Evolutionary conservation across 192 early-diverging fungal species (phyloP), one percentile per base, ranked within the genome.

Genomic region (Thamnidium elegans): DNA sequence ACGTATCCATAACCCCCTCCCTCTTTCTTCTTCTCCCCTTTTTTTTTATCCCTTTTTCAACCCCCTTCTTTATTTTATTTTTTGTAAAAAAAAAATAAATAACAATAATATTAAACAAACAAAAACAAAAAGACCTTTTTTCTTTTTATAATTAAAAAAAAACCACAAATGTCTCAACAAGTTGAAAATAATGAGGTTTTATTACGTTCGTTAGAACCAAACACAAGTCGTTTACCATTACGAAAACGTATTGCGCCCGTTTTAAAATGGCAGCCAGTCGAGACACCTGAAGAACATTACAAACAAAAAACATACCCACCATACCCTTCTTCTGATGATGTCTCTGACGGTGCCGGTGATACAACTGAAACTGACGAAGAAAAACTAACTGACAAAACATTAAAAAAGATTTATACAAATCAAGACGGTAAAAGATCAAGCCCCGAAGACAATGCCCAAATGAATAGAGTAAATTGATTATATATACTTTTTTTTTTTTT

Each of bases 221-320:
- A 58, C 30, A 58, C 39, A 11, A 67, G 21, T 3, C 55, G 55
- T 11, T 42, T 67, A 11, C 65, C 65, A 23, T 56, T 67, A 39
- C 65, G 65, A 51, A 67, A 67, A 36, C 65, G 65, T 20, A 45
- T 67, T 17, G 20, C 47, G 15, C 55, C 55, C 17, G 55, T 55
- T 36, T 50, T 67, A 19, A 58, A 67, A 67, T 67, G 65, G 65
- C 55, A 58, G 9, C 55, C 55, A 21, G 55, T 59, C n/a, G 65
- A 58, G 44, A 67, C 47, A 51, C 47, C 65, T 13, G 55, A 67
- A 46, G 47, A 50, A 36, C 65, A 48, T 21, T 39, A 31, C n/a
- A 34, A 54, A 46, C 34, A 43, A 21, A 54, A 52, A n/a, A 66
- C 14, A 31, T 48, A 19, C 52, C 20, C 23, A 19, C 46, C 53